A percentile compares a stretch with the other conserved stretches of the same genome.
Conservation (phyloP, 208 protist genomes). For the Wallacemonas rigidus region DNA sequence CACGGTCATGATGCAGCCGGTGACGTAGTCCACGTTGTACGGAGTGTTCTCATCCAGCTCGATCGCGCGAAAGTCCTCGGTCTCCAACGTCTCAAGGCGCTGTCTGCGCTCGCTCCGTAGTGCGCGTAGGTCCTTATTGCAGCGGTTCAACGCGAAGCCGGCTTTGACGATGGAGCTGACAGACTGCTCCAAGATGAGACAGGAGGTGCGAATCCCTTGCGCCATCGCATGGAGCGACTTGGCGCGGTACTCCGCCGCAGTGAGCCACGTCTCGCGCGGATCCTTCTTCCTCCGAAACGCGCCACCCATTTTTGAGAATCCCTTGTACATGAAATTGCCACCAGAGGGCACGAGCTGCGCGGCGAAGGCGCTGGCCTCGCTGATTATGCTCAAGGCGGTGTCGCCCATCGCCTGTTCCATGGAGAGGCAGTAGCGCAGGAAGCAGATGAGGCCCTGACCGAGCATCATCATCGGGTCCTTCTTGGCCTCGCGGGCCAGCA, state of each 20-base stretch:
- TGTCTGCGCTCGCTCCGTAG: slow-evolving; percentile 35
- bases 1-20: slow-evolving; percentile 47
- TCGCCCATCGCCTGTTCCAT: slow-evolving; percentile 55
- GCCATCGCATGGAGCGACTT: slow-evolving; percentile 51
- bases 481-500: slow-evolving; percentile 25
- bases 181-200: slow-evolving; percentile 48
- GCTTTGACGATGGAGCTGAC: slow-evolving; percentile 43
- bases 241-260: slow-evolving; percentile 50
- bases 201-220: slow-evolving; percentile 47
- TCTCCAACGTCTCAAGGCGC: slow-evolving; percentile 18
- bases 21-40: slow-evolving; percentile 49
- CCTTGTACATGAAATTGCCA: slow-evolving; percentile 22
- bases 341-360: slow-evolving; percentile 29
- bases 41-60: slow-evolving; percentile 62
- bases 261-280: slow-evolving; percentile 28
- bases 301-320: slow-evolving; percentile 28
- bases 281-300: slow-evolving; percentile 28
- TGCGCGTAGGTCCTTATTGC: slow-evolving; percentile 35
- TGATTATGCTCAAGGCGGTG: slow-evolving; percentile 33
- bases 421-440: slow-evolving; percentile 50
- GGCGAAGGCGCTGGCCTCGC: slow-evolving; percentile 40
- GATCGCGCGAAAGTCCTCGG: slow-evolving; percentile 28
- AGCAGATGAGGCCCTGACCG: slow-evolving; percentile 40
- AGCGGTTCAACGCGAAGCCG: slow-evolving; percentile 51
- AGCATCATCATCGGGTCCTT: slow-evolving; percentile 41